Base-by-base conservation (phyloP, 2,329 filamentous ascomycete genomes). In the Cladosporium velox region DNA sequence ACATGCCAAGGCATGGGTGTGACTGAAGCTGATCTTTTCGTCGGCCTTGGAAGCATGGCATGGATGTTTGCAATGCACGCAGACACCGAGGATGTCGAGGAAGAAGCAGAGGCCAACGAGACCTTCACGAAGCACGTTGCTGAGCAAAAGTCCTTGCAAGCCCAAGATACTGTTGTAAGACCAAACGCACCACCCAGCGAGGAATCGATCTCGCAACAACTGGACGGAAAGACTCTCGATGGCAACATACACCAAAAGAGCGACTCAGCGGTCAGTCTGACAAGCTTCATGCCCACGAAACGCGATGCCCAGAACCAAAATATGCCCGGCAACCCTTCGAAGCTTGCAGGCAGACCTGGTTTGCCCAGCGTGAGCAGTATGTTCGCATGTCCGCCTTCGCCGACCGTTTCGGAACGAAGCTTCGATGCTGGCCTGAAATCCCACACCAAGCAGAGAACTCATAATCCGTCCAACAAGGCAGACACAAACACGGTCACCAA, bases 31-130 rank as follows among this genome's bases (percentile, higher is more conserved):
- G 73, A 76, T 47, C 66, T 75, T 21, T 75, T 76, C 52, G 71
- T 75, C 28, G 72, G 79, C 4, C 77, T 82, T 28, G 81, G 80
- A 15, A 78, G 77, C 35, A 77, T 82, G 28, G 81, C 80, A 0
- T 83, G 81, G 80, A 68, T 82, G 35, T 82, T 82, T 72, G 75
- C 79, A 57, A 79, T 82, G 60, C 71, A 57, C 63, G 74, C 70
- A 55, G 67, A 71, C 44, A 69, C 67, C 15, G 61, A 64, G 4
- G 38, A 58, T 47, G 35, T 57, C 18, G 61, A 64, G 35, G 35
- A 47, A 32, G 51, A 64, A 11, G 35, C 61, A 44, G 51, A 55
- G 35, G 18, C 51, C 15, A 35, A 57, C 18, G 61, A 64, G 15
- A 14, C 35, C 4, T 47, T 38, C 11, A 47, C 51, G 2, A 64